phyloP scores from a whole-genome alignment of 345 rosid species.

The Lepidium africanum region DNA sequence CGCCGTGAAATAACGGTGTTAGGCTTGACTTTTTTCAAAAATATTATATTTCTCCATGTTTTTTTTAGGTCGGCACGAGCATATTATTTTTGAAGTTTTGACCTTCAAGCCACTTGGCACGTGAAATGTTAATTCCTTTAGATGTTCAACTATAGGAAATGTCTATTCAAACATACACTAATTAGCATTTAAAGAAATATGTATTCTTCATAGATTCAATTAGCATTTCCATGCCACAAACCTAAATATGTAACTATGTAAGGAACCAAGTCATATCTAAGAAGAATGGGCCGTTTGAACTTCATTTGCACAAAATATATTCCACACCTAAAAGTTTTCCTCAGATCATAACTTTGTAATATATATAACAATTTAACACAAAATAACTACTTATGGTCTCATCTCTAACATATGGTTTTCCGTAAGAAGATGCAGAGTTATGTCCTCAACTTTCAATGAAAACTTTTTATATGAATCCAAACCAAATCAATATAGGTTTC shows the following conservation, averaged over 20 bases:
- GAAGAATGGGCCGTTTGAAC: neutral
- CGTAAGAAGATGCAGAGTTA: neutral
- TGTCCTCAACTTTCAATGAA: too few relatives aligned
- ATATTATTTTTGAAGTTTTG: constrained; percentile 2
- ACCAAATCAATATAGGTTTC: neutral
- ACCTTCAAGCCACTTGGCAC: constrained; percentile 17
- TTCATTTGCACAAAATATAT: neutral
- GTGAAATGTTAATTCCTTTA: neutral
- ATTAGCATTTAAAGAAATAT: too few relatives aligned
- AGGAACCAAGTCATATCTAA: neutral
- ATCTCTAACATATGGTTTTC: neutral
- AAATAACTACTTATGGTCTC: too few relatives aligned
- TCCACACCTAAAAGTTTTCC: too few relatives aligned
- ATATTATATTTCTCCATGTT: neutral
- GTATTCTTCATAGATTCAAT: neutral
- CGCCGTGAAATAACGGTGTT: constrained; percentile 18
- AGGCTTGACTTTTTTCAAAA: constrained; percentile 4
- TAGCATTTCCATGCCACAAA: neutral
- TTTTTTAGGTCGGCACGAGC: constrained; percentile 24
- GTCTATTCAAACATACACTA: neutral
- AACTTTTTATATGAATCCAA: neutral
- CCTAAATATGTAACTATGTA: neutral
- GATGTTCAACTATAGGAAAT: neutral
- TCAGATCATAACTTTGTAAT: too few relatives aligned
- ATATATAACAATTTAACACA: too few relatives aligned